Evolutionary conservation across 148 eudicot species (phyloP).

Genomic region (Vaccinium macrocarpon): DNA sequence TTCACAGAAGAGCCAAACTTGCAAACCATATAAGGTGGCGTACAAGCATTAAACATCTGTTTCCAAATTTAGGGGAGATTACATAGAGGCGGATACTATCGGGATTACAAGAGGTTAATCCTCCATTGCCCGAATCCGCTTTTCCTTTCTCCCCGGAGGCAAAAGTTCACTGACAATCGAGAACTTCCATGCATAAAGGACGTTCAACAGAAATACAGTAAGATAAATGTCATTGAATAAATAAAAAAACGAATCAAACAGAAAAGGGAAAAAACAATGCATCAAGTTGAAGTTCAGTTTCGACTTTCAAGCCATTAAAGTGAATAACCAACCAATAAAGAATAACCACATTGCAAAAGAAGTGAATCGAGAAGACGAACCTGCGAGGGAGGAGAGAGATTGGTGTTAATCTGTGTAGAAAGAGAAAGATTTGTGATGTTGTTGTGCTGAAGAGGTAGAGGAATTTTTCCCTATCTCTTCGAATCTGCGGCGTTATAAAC

Average conservation of each 20-base stretch:
- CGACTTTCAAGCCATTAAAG: not conserved
- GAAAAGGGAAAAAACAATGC: not conserved
- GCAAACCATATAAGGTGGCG: too few relatives aligned
- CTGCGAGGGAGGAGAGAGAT: not conserved
- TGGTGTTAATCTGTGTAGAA: not conserved
- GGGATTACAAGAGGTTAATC: not conserved
- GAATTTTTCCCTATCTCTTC: constrained; percentile 25
- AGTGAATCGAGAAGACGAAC: not conserved
- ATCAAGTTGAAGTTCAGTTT: not conserved
- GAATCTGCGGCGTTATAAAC: constrained; percentile 27
- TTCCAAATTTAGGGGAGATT: not conserved
- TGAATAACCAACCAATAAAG: not conserved
- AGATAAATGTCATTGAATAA: not conserved
- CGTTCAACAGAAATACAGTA: not conserved
- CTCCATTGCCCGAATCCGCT: not conserved
- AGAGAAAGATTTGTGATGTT: not conserved
- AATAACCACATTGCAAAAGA: not conserved
- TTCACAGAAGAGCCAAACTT: too few relatives aligned
- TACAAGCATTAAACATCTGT: too few relatives aligned
- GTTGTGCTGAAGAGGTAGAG: constrained; percentile 4
- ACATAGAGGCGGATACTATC: not conserved
- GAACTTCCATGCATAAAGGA: not conserved
- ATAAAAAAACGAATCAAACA: not conserved
- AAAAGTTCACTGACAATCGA: not conserved
- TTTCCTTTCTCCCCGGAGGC: not conserved